phyloP scores from a whole-genome alignment of 116 monocot species.

The Dioscorea cayenensis region DNA sequence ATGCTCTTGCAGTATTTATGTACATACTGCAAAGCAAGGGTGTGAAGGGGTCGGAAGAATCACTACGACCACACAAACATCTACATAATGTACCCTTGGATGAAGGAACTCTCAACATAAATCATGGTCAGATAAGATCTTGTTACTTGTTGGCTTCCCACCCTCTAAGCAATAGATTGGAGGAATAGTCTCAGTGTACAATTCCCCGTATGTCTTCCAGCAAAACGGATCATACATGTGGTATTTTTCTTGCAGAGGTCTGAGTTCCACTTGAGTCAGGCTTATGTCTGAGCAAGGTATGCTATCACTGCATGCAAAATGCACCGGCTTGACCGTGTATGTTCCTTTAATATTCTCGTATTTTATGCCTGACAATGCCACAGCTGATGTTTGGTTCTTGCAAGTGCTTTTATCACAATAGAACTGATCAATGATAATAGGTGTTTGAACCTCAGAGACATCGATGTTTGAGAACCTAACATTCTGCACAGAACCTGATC shows the following conservation, averaged over 20 bases:
- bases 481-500: constrained; percentile 65
- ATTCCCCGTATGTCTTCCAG: constrained; percentile 64
- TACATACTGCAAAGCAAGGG: not conserved
- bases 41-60: constrained; percentile 24
- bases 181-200: constrained; percentile 42
- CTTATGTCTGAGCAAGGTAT: constrained; percentile 58
- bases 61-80: constrained; percentile 14
- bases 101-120: constrained; percentile 19
- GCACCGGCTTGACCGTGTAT: constrained; percentile 62
- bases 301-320: constrained; percentile 80
- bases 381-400: constrained; percentile 76
- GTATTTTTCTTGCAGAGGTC: constrained; percentile 25
- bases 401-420: constrained; percentile 71
- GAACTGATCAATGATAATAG: constrained; percentile 84
- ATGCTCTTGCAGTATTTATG: not conserved
- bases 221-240: constrained; percentile 61
- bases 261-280: constrained; percentile 49
- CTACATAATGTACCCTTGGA: not conserved
- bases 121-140: constrained; percentile 16
- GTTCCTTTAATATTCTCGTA: constrained; percentile 72
- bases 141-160: constrained; percentile 39
- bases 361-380: constrained; percentile 52
- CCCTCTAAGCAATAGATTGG: constrained; percentile 57
- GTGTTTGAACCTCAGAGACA: constrained; percentile 59
- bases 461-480: constrained; percentile 64